Evolutionary conservation across 352 stramenopile genomes (phyloP).

Genomic region (Phytophthora ramorum): DNA sequence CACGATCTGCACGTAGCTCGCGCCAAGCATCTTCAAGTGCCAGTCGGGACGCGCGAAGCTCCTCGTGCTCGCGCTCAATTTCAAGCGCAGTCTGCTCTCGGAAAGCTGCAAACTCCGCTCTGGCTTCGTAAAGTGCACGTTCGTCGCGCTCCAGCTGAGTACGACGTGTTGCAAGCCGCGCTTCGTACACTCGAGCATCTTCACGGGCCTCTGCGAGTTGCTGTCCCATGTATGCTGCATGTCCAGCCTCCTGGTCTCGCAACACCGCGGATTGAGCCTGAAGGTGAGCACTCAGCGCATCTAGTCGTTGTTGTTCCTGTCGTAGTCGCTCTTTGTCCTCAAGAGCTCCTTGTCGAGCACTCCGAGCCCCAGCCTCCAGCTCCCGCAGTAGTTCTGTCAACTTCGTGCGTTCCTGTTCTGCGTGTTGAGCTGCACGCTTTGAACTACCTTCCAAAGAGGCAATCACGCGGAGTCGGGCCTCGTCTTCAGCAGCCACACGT

Average conservation of each 20-base stretch:
- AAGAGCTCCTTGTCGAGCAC: constrained; percentile 61
- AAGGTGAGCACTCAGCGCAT: constrained; percentile 66
- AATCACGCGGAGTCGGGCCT: constrained; percentile 66
- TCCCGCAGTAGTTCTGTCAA: constrained; percentile 55
- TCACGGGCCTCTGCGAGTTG: constrained; percentile 47
- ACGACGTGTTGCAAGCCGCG: constrained; percentile 44
- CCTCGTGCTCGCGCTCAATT: constrained; percentile 38
- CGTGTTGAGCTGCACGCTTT: constrained; percentile 53
- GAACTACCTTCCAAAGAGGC: constrained; percentile 67
- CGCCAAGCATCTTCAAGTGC: constrained; percentile 44
- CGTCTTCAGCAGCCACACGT: constrained; percentile 48
- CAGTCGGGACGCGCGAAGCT: constrained; percentile 39
- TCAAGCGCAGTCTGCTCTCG: constrained; percentile 54
- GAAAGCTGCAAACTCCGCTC: constrained; percentile 57
- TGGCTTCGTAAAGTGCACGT: constrained; percentile 53
- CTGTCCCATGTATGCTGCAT: constrained; percentile 51
- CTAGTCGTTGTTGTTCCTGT: constrained; percentile 71
- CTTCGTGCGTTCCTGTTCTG: constrained; percentile 68
- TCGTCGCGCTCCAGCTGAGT: constrained; percentile 55
- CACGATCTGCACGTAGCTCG: constrained; percentile 45
- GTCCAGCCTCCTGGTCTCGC: constrained; percentile 55
- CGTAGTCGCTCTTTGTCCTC: constrained; percentile 81
- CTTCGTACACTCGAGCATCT: constrained; percentile 55
- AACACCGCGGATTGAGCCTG: constrained; percentile 66
- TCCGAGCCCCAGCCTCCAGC: constrained; percentile 61